These are phyloP conservation scores for Nakazawaea wickerhamii DNA, from an alignment of 805 yeast genomes.

Conservation along the genomic window DNA sequence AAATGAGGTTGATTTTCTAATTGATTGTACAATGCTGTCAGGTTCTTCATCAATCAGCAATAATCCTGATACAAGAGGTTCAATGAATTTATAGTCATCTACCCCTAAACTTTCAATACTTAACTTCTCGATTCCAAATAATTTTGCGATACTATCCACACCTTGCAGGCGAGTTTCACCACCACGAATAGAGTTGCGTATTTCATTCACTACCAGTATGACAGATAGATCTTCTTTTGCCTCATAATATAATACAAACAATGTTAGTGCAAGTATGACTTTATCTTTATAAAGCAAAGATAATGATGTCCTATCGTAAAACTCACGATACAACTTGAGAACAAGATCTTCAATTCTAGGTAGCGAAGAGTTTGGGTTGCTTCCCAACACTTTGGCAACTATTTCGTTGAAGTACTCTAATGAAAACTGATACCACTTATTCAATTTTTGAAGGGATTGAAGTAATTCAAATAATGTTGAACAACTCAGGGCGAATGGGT, in stretches of 20 bases:
- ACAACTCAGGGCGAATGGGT: constrained; percentile 50
- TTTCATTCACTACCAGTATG: constrained; percentile 13
- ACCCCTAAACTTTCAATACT: neutral
- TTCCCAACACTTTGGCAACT: constrained; percentile 26
- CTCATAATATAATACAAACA: constrained; percentile 25
- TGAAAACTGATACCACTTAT: constrained; percentile 55
- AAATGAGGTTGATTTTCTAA: constrained; percentile 19
- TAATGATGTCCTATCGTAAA: constrained; percentile 39
- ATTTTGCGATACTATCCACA: constrained; percentile 2
- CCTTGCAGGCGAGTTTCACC: neutral
- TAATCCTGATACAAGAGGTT: neutral
- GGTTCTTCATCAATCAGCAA: neutral
- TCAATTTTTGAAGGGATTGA: constrained; percentile 34
- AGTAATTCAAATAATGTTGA: constrained; percentile 45
- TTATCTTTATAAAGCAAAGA: constrained; percentile 42
- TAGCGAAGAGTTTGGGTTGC: constrained; percentile 14
- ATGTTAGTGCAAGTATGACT: constrained; percentile 35
- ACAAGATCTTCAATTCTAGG: constrained; percentile 28
- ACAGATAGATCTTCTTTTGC: constrained; percentile 15
- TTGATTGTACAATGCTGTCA: constrained; percentile 18
- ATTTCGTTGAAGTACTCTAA: constrained; percentile 36
- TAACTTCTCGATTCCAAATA: neutral
- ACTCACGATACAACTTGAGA: constrained; percentile 36
- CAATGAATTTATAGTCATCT: neutral
- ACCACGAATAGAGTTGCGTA: constrained; percentile 1